These are phyloP conservation scores for Eragrostis nindensis DNA, from an alignment of 176 grass and related monocot genomes.

Conservation along the genomic window DNA sequence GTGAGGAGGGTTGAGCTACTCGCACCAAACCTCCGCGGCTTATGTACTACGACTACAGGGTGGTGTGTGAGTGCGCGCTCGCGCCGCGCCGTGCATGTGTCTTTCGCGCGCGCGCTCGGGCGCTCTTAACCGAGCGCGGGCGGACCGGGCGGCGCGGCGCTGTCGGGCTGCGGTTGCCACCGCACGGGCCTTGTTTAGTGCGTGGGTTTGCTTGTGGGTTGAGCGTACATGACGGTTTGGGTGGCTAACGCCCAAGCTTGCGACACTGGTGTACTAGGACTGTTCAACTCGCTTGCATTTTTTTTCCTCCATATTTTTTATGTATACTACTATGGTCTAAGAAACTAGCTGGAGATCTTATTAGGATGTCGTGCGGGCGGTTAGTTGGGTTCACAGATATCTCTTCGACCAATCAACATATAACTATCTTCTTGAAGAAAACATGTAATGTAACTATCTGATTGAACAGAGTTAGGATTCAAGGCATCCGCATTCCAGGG, in stretches of 20 bases:
- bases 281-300: constrained; percentile 14
- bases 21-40: constrained; percentile 53
- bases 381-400: constrained; percentile 21
- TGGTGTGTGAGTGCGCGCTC: not conserved
- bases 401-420: not conserved
- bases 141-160: not conserved
- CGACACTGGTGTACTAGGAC: constrained; percentile 14
- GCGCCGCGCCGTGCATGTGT: not conserved
- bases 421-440: not conserved
- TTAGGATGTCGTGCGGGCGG: not conserved
- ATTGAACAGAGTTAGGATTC: not conserved
- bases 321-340: not conserved
- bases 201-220: constrained; percentile 16
- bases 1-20: constrained; percentile 72
- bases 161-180: constrained; percentile 26
- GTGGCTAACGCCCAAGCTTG: constrained; percentile 43
- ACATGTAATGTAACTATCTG: too few relatives aligned
- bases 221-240: constrained; percentile 20
- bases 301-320: too few relatives aligned
- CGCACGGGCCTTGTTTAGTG: constrained; percentile 33
- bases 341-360: constrained; percentile 3
- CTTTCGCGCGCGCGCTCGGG: not conserved
- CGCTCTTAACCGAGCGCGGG: constrained; percentile 26
- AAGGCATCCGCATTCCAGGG: too few relatives aligned
- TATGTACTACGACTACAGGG: not conserved